Conservation (phyloP, 768 basidiomycete species). For the Suillus paluster region DNA sequence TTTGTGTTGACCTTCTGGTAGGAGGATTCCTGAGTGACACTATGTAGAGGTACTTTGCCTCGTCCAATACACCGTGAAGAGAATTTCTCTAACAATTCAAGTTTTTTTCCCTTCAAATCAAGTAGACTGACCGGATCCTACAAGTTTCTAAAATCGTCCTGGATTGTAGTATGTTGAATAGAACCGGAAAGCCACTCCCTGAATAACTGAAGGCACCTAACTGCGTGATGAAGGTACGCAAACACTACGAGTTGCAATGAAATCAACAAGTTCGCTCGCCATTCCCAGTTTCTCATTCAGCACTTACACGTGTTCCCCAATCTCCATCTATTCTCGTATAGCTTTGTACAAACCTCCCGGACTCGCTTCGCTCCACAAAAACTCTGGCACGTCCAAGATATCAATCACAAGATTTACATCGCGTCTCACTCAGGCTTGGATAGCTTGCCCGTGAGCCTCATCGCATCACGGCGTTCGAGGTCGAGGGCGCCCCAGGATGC, state of each 20-base stretch:
- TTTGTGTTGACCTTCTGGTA: too few relatives aligned
- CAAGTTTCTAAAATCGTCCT: too few relatives aligned
- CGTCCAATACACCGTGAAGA: too few relatives aligned
- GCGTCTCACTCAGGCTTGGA: slow-evolving; percentile 87
- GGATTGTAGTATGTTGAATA: too few relatives aligned
- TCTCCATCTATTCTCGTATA: slow-evolving; percentile 94
- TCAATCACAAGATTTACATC: slow-evolving; percentile 93
- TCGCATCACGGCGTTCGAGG: slow-evolving; percentile 78
- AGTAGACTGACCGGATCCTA: too few relatives aligned
- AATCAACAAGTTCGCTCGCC: slow-evolving; percentile 84
- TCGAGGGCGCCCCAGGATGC: slow-evolving; percentile 77
- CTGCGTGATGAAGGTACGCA: too few relatives aligned
- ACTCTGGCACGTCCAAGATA: slow-evolving; percentile 89
- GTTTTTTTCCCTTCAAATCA: too few relatives aligned
- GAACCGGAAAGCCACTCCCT: too few relatives aligned
- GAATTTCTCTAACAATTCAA: too few relatives aligned
- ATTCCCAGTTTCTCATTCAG: slow-evolving; percentile 89
- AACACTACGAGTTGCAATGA: slow-evolving; percentile 1
- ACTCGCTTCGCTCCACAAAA: slow-evolving; percentile 96
- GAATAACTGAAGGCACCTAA: too few relatives aligned
- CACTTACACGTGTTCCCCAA: slow-evolving; percentile 77
- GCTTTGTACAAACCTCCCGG: slow-evolving; percentile 89
- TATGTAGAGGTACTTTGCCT: too few relatives aligned
- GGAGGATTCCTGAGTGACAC: too few relatives aligned
- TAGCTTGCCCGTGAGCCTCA: slow-evolving; percentile 82